A percentile compares a stretch with the other conserved stretches of the same genome.
Evolutionary conservation across 257 asterid genomes (phyloP).

Genomic region (Eucommia ulmoides): DNA sequence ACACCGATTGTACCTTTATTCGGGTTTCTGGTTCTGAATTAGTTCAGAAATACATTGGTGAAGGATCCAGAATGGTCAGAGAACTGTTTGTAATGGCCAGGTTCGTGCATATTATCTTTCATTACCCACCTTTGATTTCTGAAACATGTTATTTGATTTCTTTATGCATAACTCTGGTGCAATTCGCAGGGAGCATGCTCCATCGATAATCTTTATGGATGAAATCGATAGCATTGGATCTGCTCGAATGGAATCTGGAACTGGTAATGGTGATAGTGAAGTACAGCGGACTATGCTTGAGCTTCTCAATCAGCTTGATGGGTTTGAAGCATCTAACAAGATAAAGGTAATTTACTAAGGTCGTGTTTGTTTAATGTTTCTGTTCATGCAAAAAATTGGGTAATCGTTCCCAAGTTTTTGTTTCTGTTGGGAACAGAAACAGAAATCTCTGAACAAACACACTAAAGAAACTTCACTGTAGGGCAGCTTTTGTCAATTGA

Average conservation of each 20-base stretch:
- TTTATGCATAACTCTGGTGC: not conserved
- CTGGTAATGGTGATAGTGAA: slow-evolving; percentile 91
- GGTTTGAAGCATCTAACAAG: slow-evolving; percentile 92
- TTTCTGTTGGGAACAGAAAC: too few species aligned
- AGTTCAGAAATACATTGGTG: slow-evolving; percentile 72
- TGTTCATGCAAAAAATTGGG: not conserved
- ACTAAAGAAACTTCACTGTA: too few species aligned
- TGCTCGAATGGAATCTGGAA: slow-evolving; percentile 89
- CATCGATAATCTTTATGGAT: slow-evolving; percentile 91
- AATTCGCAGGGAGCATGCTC: slow-evolving; percentile 69
- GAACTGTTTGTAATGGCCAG: slow-evolving; percentile 98
- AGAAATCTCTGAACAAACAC: not conserved
- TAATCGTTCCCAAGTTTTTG: not conserved
- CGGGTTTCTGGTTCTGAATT: slow-evolving; percentile 66
- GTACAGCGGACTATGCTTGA: slow-evolving; percentile 91
- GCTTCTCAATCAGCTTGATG: slow-evolving; percentile 93
- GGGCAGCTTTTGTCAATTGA: too few species aligned
- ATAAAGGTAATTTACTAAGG: slow-evolving; percentile 36
- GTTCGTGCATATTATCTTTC: slow-evolving; percentile 21
- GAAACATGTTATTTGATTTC: not conserved
- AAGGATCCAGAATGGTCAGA: slow-evolving; percentile 92
- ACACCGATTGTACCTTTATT: slow-evolving; percentile 63
- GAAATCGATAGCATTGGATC: slow-evolving; percentile 92
- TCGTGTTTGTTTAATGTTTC: slow-evolving; percentile 3
- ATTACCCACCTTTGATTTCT: not conserved